phyloP scores from a whole-genome alignment of 352 stramenopile species.

The Elongisporangium undulatum region DNA sequence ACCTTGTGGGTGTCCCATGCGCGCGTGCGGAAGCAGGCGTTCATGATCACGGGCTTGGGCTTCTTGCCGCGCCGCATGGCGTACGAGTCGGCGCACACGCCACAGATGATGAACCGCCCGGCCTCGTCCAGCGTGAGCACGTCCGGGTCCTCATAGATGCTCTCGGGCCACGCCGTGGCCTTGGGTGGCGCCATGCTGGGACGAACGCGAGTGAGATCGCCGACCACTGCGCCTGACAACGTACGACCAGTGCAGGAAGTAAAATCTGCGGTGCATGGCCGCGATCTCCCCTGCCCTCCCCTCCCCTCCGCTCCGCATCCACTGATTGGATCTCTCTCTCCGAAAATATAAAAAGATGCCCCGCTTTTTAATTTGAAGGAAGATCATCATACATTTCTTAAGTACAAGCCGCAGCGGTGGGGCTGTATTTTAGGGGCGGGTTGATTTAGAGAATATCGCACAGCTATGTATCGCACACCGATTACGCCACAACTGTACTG shows the following conservation, averaged over 20 bases:
- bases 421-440: no score
- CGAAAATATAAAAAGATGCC: no score
- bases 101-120: constrained; percentile 41
- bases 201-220: background rate
- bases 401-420: no score
- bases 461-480: no score
- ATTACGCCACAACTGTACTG: no score
- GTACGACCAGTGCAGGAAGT: background rate
- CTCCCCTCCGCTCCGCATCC: background rate
- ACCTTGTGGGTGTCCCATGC: constrained; percentile 43
- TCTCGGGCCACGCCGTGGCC: constrained; percentile 33
- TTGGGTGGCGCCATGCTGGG: constrained; percentile 32
- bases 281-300: background rate
- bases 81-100: constrained; percentile 43
- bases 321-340: no score
- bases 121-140: constrained; percentile 44
- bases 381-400: no score
- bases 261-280: background rate
- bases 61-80: constrained; percentile 43
- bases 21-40: constrained; percentile 37
- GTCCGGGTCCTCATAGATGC: constrained; percentile 30
- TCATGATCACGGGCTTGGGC: constrained; percentile 48
- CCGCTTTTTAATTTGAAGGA: no score
- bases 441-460: no score
- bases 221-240: background rate